These are phyloP conservation scores for Penicillium sp. DNA, from an alignment of 2,329 filamentous ascomycete species.

Conservation along the genomic window DNA sequence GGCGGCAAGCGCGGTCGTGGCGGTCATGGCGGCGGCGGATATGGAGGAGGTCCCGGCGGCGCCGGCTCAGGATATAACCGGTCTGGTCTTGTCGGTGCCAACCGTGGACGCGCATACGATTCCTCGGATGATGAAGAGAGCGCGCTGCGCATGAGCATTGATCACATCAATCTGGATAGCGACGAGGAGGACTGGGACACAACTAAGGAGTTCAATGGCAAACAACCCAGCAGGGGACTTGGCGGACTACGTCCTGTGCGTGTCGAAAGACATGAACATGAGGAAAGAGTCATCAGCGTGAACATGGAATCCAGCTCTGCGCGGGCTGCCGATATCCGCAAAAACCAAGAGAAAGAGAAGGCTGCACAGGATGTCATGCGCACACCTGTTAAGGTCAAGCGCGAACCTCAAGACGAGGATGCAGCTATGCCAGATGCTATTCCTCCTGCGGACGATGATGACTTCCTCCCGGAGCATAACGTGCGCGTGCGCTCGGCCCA, in stretches of 20 bases:
- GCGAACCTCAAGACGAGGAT: conserved; percentile 52
- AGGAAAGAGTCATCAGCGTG: conserved; percentile 52
- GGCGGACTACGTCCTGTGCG: conserved; percentile 50
- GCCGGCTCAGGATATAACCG: conserved; percentile 26
- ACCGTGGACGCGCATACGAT: conserved; percentile 24
- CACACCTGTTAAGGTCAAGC: conserved; percentile 43
- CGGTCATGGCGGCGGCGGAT: conserved; percentile 24
- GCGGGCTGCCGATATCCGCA: conserved; percentile 42
- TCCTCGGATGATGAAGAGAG: conserved; percentile 46
- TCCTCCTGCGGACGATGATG: conserved; percentile 33
- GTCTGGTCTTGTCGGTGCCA: conserved; percentile 28
- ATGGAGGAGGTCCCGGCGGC: conserved; percentile 28
- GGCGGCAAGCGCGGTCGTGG: conserved; percentile 23
- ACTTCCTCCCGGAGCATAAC: conserved; percentile 33
- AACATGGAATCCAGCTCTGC: conserved; percentile 52
- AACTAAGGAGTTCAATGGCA: conserved; percentile 32
- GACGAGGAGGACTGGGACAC: conserved; percentile 45
- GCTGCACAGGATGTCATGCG: conserved; percentile 31
- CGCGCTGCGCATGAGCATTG: conserved; percentile 52
- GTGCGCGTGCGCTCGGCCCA: conserved; percentile 31
- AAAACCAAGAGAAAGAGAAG: conserved; percentile 33
- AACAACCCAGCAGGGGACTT: conserved; percentile 27
- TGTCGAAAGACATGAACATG: conserved; percentile 54
- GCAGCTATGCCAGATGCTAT: conserved; percentile 35
- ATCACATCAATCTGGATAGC: conserved; percentile 55